Evolutionary conservation across 176 grass and related monocot genomes (phyloP).

Genomic region (Eleusine indica): DNA sequence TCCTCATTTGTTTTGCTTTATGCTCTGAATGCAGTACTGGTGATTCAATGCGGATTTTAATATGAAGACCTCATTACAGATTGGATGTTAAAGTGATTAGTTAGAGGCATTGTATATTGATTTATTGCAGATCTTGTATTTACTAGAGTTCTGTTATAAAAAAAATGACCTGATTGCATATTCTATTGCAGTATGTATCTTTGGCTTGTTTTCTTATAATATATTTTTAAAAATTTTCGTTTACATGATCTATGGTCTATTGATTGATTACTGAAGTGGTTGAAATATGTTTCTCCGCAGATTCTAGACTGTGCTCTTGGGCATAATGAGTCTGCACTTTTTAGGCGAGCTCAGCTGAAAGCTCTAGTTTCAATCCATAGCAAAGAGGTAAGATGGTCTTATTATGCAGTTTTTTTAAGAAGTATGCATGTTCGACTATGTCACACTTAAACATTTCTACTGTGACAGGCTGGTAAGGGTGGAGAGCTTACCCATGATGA

Average conservation of each 20-base stretch:
- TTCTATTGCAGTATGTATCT: slow-evolving; percentile 24
- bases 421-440: background rate
- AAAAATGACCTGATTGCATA: slow-evolving; percentile 32
- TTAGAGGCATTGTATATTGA: background rate
- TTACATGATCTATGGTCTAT: slow-evolving; percentile 28
- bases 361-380: slow-evolving; percentile 96
- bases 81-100: background rate
- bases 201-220: background rate
- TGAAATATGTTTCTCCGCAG: slow-evolving; percentile 51
- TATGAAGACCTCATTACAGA: slow-evolving; percentile 14
- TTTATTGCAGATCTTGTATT: slow-evolving; percentile 10
- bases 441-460: slow-evolving; percentile 37
- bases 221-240: slow-evolving; percentile 35
- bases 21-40: no score
- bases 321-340: slow-evolving; percentile 98
- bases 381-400: slow-evolving; percentile 82
- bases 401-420: slow-evolving; percentile 21
- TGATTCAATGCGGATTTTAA: background rate
- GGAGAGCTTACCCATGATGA: slow-evolving; percentile 99
- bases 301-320: slow-evolving; percentile 97
- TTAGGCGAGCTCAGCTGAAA: slow-evolving; percentile 98
- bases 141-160: background rate
- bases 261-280: slow-evolving; percentile 31
- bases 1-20: no score
- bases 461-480: slow-evolving; percentile 91